A percentile compares a stretch with the other conserved stretches of the same genome.
Conservation (phyloP, 129 eudicot genomes). For the Solidago caesia region DNA sequence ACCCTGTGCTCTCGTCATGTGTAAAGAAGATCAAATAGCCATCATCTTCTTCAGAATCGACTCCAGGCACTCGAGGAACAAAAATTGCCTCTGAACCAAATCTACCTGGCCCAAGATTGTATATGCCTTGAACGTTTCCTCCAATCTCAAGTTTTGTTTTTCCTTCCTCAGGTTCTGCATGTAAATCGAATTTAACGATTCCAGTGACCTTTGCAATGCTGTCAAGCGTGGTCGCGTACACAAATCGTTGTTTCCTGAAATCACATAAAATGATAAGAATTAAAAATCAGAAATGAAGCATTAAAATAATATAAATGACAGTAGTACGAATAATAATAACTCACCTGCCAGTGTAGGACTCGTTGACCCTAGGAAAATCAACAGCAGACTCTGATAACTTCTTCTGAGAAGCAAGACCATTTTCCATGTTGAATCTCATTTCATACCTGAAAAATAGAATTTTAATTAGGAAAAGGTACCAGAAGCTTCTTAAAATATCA, state of each 20-base stretch:
- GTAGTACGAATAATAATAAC: background rate
- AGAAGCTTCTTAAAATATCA: background rate
- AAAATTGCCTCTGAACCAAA: conserved; percentile 95
- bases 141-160: conserved; percentile 79
- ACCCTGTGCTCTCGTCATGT: conserved; percentile 92
- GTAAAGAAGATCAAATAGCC: conserved; percentile 88
- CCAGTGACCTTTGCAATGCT: conserved; percentile 83
- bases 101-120: conserved; percentile 76
- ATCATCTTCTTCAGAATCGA: conserved; percentile 80
- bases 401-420: conserved; percentile 79
- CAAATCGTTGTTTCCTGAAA: conserved; percentile 87
- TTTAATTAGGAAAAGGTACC: conserved; percentile 11
- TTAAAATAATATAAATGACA: background rate
- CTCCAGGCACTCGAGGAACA: conserved; percentile 67
- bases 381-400: conserved; percentile 82
- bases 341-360: conserved; percentile 84
- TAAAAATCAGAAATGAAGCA: background rate
- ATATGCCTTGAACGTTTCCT: conserved; percentile 77
- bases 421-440: conserved; percentile 96
- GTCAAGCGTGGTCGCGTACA: conserved; percentile 77
- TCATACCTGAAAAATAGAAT: conserved; percentile 57
- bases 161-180: conserved; percentile 71
- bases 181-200: conserved; percentile 84
- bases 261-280: background rate
- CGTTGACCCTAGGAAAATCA: conserved; percentile 90